Conservation (phyloP, 495 filamentous ascomycete species). For the Halenospora varia region DNA sequence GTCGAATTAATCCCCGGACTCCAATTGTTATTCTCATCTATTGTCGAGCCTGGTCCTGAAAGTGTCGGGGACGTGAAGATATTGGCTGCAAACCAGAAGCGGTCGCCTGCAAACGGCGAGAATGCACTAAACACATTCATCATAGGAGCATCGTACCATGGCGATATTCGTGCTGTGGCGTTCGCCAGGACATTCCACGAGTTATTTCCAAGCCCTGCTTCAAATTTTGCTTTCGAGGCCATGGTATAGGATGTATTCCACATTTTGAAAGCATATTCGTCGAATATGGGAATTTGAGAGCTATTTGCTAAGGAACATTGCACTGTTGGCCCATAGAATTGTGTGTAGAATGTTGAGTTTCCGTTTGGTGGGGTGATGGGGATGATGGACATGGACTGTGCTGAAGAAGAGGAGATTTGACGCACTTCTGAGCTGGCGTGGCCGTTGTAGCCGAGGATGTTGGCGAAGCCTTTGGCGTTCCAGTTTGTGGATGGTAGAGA, state of each 20-base stretch:
- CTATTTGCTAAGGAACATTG: constrained; percentile 2
- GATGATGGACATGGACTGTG: not conserved
- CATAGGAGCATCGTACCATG: not conserved
- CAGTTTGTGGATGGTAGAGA: not conserved
- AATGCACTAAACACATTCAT: not conserved
- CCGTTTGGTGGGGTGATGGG: not conserved
- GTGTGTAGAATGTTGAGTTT: constrained; percentile 7
- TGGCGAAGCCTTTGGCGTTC: not conserved
- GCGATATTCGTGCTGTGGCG: too few relatives aligned
- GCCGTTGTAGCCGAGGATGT: not conserved
- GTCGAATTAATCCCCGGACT: not conserved
- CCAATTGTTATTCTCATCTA: not conserved
- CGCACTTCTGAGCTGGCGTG: not conserved
- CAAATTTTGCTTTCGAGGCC: too few relatives aligned
- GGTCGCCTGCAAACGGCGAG: not conserved
- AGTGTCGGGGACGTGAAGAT: not conserved
- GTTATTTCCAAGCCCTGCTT: too few relatives aligned
- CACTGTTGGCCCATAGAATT: constrained; percentile 9
- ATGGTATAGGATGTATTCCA: too few relatives aligned
- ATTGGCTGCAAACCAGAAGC: too few relatives aligned
- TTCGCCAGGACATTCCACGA: too few relatives aligned
- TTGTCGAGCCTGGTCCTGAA: not conserved
- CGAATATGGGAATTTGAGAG: too few relatives aligned
- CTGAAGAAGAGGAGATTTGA: not conserved
- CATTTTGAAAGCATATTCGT: too few relatives aligned